Evolutionary conservation across 192 early-diverging fungal species (phyloP), one percentile per base, ranked within the genome.

Genomic region (Radiomyces spectabilis): DNA sequence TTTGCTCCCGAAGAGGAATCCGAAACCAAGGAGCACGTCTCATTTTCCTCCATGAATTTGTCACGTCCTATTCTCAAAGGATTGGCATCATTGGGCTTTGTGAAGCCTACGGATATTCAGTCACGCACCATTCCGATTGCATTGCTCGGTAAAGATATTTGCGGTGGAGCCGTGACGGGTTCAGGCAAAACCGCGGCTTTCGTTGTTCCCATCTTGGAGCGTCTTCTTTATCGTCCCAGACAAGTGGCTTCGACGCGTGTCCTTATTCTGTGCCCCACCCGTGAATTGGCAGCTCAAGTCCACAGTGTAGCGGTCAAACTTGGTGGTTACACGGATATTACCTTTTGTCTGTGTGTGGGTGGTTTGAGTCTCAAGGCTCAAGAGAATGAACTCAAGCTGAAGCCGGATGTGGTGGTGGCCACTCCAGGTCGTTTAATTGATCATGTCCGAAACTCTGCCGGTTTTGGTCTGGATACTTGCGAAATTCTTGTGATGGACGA

Each of bases 401-500:
- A 87, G 16, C 97, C 95, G 5, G 95, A 99, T 63, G 73, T 97
- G 1, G 84, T 99, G 38, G 92, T 99, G 66, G 95, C 95, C 19
- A 99, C 97, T 7, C 95, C 97, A 6, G 97, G 97, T 65, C 87
- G 97, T 53, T 79, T 99, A 27, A 97, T 99, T 59, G 97, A 99
- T 71, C 95, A 98, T 59, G 68, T 99, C 34, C 85, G 85, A 55
- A 99, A 99, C 73, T 93, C 94, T 37, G 77, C 68, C 41, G 85
- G 87, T 21, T 95, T 99, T 75, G 72, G 74, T 10, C 57, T 98
- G 30, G 94, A 97, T 53, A 68, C 60, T 15, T 84, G 97, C 60
- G 95, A 98, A 66, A 98, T 99, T 61, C 59, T 99, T 38, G 82
- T 99, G 8, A 97, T 99, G 82, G 97, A 99, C 68, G 97, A 99